phyloP scores from a whole-genome alignment of 345 rosid genomes.

The Diplotaxis tenuifolia region DNA sequence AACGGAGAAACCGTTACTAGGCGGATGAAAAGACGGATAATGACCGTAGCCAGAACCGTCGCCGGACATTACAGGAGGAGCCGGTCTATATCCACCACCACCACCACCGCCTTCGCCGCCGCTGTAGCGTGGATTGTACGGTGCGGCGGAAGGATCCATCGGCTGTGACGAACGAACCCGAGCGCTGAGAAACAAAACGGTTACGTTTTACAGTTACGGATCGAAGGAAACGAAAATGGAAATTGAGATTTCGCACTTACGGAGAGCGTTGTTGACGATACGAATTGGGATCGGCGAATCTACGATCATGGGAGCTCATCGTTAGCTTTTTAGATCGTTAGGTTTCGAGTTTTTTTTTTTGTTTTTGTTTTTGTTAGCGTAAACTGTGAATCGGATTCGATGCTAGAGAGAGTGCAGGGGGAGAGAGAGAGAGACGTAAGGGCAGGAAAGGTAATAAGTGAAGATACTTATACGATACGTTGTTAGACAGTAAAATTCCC shows the following conservation, averaged over 20 bases:
- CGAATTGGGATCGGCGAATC: background rate
- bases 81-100: background rate
- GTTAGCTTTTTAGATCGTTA: background rate
- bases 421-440: background rate
- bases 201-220: background rate
- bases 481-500: background rate
- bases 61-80: background rate
- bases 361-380: background rate
- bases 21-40: background rate
- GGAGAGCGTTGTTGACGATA: background rate
- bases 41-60: background rate
- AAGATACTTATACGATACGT: background rate
- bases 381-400: background rate
- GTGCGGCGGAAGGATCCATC: background rate
- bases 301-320: background rate
- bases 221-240: background rate
- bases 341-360: background rate
- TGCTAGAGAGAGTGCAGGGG: background rate
- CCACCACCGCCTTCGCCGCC: background rate
- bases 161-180: background rate
- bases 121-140: background rate
- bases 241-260: background rate
- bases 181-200: background rate
- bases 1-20: background rate
- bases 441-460: background rate